Conservation (phyloP, 768 basidiomycete genomes). For the Lentinula aciculospora region DNA sequence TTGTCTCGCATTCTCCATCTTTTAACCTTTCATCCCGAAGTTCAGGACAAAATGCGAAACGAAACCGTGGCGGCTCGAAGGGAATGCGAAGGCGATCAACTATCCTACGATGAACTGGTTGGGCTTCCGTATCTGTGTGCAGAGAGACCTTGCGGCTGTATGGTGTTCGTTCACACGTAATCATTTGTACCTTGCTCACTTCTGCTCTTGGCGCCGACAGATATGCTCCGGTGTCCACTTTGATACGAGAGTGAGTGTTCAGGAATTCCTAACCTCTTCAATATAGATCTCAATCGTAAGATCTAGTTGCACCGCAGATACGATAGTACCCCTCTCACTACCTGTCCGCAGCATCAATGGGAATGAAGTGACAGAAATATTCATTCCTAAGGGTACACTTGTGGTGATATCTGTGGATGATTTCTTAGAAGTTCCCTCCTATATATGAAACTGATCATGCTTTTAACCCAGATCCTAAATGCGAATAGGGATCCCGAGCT, state of each 20-base stretch:
- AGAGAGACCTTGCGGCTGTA: constrained; percentile 35
- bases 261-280: background rate
- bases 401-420: constrained; percentile 24
- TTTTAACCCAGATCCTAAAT: constrained; percentile 16
- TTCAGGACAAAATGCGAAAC: constrained; percentile 27
- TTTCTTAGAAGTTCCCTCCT: background rate
- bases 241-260: constrained; percentile 16
- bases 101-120: constrained; percentile 31
- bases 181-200: background rate
- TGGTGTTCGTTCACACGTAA: constrained; percentile 5
- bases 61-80: constrained; percentile 24
- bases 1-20: constrained; percentile 28
- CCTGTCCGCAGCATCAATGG: constrained; percentile 34
- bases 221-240: constrained; percentile 13
- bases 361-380: constrained; percentile 26
- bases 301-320: constrained; percentile 27
- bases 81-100: constrained; percentile 13
- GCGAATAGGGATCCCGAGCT: constrained; percentile 34
- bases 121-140: constrained; percentile 29
- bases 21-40: constrained; percentile 22
- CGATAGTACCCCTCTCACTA: constrained; percentile 33
- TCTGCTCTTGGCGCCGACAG: background rate
- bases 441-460: background rate
- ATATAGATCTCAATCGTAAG: background rate
- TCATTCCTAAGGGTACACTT: constrained; percentile 32